Evolutionary conservation across 305 asterid genomes (phyloP), one percentile per base, ranked within the genome.

Genomic region (Fraxinus dipetala): DNA sequence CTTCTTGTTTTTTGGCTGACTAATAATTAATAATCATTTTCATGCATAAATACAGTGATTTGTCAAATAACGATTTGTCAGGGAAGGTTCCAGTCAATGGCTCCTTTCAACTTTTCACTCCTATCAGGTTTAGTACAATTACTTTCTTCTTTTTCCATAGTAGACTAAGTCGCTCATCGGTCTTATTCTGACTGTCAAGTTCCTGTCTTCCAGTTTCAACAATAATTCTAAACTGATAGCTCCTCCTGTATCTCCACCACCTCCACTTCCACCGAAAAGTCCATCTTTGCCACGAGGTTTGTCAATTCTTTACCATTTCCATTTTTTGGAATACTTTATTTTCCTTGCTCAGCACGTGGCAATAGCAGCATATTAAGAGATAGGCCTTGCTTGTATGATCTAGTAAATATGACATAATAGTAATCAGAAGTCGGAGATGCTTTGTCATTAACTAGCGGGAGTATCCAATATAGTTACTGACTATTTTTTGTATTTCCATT

Each of bases 81-180:
- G 99, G 99, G 48, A 80, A 20, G 81, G 89, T 90, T 84, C 99
- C 99, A 34, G 88, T 87, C 73, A 93, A 91, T 79, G 99, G 99
- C 70, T 95, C 98, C 88, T 95, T 95, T 89, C 89, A 89, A 84
- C 92, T 93, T 75, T 94, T 95, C 82, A 95, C 98, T 78, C 96
- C 99, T 78, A 92, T 92, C 89, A 93, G 99, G 99, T 95, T 85
- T 87, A 79, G 79, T 83, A 72, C 74, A 78, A 30, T 74, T 81
- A 75, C 84, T 79, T 80, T 81, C 83, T 14, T 22, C 61, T 75
- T 76, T 54, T 76, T 63, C 69, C 69, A 32, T 30, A 69, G 81
- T 69, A 32, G 80, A 72, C 35, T 74, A 24, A 45, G 26, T 84
- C 54, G 83, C 54, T 77, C 79, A 8, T 56, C 76, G 82, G 77